Evolutionary conservation across 345 rosid genomes (phyloP).

Genomic region (Tarenaya hassleriana): DNA sequence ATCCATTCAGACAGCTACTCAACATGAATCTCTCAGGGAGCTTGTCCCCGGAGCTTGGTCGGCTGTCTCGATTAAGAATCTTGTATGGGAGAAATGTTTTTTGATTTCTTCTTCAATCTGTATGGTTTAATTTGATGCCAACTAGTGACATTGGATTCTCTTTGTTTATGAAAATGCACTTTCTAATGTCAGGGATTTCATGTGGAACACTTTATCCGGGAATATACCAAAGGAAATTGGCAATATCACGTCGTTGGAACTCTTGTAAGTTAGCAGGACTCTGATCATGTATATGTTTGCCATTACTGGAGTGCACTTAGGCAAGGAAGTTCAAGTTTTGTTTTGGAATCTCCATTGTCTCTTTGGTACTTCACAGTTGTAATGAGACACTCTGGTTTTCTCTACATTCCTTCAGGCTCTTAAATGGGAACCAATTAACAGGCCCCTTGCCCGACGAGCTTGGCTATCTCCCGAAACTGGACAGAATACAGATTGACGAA

Average conservation of each 20-base stretch:
- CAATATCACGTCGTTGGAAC: conserved; percentile 57
- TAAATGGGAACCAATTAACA: conserved; percentile 78
- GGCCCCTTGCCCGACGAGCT: conserved; percentile 86
- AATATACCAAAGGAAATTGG: conserved; percentile 91
- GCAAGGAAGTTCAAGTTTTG: too few species aligned
- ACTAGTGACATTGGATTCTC: conserved; percentile 1
- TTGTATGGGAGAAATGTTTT: conserved; percentile 46
- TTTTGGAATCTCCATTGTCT: too few species aligned
- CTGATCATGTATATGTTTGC: too few species aligned
- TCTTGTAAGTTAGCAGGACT: conserved; percentile 60
- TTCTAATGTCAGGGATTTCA: conserved; percentile 63
- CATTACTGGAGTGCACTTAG: too few species aligned
- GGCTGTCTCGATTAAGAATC: conserved; percentile 50
- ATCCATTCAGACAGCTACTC: conserved; percentile 60
- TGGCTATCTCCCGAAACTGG: conserved; percentile 75
- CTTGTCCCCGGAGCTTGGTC: conserved; percentile 77
- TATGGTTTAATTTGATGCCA: neutral
- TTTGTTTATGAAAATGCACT: conserved; percentile 13
- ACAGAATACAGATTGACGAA: conserved; percentile 94
- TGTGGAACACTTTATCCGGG: conserved; percentile 88
- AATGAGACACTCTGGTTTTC: neutral
- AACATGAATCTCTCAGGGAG: conserved; percentile 70
- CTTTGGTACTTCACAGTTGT: conserved; percentile 3
- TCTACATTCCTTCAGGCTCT: conserved; percentile 55
- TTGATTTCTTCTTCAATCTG: neutral